A percentile compares a stretch with the other conserved stretches of the same genome.
Evolutionary conservation across 2,329 filamentous ascomycete species (phyloP).

Genomic region (Penicillium sp.): DNA sequence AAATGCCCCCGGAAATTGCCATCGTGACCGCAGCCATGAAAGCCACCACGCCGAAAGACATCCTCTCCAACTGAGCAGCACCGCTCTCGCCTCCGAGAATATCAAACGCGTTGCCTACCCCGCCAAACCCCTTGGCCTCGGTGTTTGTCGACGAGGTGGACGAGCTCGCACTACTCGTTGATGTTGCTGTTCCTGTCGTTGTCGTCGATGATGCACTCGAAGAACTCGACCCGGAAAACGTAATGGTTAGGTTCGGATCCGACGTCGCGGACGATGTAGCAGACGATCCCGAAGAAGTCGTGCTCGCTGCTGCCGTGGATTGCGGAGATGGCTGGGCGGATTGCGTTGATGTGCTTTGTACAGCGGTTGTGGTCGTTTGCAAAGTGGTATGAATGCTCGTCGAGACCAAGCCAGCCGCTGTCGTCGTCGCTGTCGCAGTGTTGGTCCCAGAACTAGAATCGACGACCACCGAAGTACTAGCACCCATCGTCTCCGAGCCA

Average conservation of each 20-base stretch:
- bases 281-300: neutral
- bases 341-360: neutral
- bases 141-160: neutral
- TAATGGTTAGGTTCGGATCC: constrained; percentile 1
- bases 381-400: neutral
- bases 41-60: neutral
- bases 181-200: neutral
- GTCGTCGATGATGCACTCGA: neutral
- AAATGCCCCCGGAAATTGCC: neutral
- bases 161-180: neutral
- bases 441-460: neutral
- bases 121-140: constrained; percentile 14
- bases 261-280: constrained; percentile 4
- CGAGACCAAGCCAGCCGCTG: neutral
- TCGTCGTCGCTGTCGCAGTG: neutral
- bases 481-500: neutral
- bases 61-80: neutral
- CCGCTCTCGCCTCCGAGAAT: constrained; percentile 13
- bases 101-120: constrained; percentile 13
- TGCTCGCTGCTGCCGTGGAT: neutral
- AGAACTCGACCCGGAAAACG: neutral
- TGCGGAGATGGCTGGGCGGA: neutral
- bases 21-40: neutral
- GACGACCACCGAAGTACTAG: neutral
- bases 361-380: neutral